Base-by-base conservation (phyloP, 768 basidiomycete species). In the Scleroderma citrinum region DNA sequence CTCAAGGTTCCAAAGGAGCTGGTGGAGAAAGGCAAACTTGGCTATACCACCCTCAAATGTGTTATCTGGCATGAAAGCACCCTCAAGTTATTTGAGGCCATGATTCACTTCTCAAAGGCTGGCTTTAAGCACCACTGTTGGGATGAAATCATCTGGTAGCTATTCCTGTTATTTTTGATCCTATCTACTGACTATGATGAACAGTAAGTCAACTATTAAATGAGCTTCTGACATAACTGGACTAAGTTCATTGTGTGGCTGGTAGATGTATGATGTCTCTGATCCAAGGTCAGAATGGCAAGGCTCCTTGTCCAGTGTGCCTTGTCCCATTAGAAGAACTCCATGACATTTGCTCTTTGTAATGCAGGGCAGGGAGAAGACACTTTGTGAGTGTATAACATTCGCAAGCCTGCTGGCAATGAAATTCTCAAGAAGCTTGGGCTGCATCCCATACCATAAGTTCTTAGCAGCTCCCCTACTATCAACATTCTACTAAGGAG, bases 171-270 rank as follows among this genome's bases (percentile, higher is more conserved):
- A 21, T 61, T 75, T 26, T 41, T 71, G 0, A 69, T 73, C 8
- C 47, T 72, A 2, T 67, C 66, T 8, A 64, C 71, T 24, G 72
- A 75, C 35, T 76, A 72, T 52, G 69, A 75, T 50, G 72, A 76
- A 58, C 67, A 69, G 73, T 74, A 64, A n/a, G 68, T 17, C 7
- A 67, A 50, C 46, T 64, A 3, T 66, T 72, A 8, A 65, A 32
- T 32, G 7, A 7, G 13, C 31, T 32, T 32, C 31, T 32, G 31
- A 32, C 13, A 32, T 32, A 7, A n/a, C n/a, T n/a, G n/a, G n/a
- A n/a, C n/a, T n/a, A n/a, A n/a, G n/a, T n/a, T n/a, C n/a, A n/a
- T n/a, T n/a, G n/a, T n/a, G n/a, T n/a, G n/a, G n/a, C 13, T 32
- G 31, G 13, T 11, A 72, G 71, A 34, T 65, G 57, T 31, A 51